These are phyloP conservation scores for Yamadazyma pseudoaaseri DNA, from an alignment of 1,139 yeast species.

Conservation along the genomic window DNA sequence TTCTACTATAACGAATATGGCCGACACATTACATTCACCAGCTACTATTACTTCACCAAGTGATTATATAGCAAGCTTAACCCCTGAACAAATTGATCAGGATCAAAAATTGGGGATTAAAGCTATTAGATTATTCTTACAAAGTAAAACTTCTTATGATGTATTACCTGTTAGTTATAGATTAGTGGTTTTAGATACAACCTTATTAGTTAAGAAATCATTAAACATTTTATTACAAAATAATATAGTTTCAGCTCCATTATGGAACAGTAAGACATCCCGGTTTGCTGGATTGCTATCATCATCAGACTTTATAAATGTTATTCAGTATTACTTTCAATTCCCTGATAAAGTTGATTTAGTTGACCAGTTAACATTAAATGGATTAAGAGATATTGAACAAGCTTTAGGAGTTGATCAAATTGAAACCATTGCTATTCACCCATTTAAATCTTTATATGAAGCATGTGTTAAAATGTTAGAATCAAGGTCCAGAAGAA, in stretches of 20 bases:
- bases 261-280: constrained; percentile 90
- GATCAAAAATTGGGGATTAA: constrained; percentile 69
- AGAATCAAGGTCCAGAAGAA: constrained; percentile 85
- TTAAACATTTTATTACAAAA: constrained; percentile 88
- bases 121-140: constrained; percentile 80
- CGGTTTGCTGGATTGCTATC: constrained; percentile 94
- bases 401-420: constrained; percentile 86
- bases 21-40: constrained; percentile 13
- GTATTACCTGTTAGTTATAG: constrained; percentile 95
- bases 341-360: constrained; percentile 88
- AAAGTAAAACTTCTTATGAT: constrained; percentile 92
- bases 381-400: constrained; percentile 84
- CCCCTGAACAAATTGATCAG: constrained; percentile 45
- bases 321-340: constrained; percentile 90
- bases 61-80: constrained; percentile 43
- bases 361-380: constrained; percentile 82
- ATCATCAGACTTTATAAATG: constrained; percentile 90
- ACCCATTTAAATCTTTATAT: constrained; percentile 86
- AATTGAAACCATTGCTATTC: constrained; percentile 83
- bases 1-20: constrained; percentile 2
- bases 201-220: constrained; percentile 86
- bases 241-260: constrained; percentile 93
- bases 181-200: constrained; percentile 89
- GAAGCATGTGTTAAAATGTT: constrained; percentile 95
- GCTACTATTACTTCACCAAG: constrained; percentile 26